Evolutionary conservation across 208 protist species (phyloP).

Genomic region (Crithidia sp.): DNA sequence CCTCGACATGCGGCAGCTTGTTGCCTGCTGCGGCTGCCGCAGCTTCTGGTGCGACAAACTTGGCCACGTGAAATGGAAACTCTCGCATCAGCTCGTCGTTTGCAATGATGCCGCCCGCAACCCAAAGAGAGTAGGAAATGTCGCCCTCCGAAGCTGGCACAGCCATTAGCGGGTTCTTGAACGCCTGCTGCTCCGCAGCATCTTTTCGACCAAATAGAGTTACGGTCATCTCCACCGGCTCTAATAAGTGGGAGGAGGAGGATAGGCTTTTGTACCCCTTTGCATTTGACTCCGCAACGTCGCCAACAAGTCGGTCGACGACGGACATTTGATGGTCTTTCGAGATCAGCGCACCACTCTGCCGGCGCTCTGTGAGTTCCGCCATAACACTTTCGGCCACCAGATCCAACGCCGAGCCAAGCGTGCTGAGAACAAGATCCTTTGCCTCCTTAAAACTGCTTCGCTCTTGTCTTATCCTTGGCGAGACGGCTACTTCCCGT

Average conservation of each 20-base stretch:
- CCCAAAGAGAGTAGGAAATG: constrained; percentile 84
- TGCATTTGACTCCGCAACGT: constrained; percentile 59
- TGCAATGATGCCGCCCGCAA: constrained; percentile 76
- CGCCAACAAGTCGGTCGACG: constrained; percentile 65
- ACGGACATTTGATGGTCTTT: constrained; percentile 54
- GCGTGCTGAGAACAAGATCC: constrained; percentile 52
- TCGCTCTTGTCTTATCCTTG: constrained; percentile 48
- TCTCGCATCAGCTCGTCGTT: constrained; percentile 57
- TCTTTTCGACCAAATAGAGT: constrained; percentile 67
- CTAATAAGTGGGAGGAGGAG: constrained; percentile 78
- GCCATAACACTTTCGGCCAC: constrained; percentile 54
- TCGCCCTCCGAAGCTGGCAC: constrained; percentile 70
- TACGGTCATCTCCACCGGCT: constrained; percentile 68
- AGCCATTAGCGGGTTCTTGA: constrained; percentile 53
- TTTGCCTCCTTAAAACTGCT: constrained; percentile 43
- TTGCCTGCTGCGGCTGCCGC: constrained; percentile 1
- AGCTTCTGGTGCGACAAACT: constrained; percentile 44
- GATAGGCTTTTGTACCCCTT: constrained; percentile 84
- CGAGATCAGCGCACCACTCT: constrained; percentile 59
- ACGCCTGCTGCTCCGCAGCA: constrained; percentile 60
- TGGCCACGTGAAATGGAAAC: constrained; percentile 87
- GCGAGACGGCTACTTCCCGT: constrained; percentile 1
- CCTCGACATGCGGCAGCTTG: constrained; percentile 55
- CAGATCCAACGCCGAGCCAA: constrained; percentile 49
- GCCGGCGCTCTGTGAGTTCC: constrained; percentile 56